phyloP scores from a whole-genome alignment of 257 asterid genomes.

The Ilex asprella region DNA sequence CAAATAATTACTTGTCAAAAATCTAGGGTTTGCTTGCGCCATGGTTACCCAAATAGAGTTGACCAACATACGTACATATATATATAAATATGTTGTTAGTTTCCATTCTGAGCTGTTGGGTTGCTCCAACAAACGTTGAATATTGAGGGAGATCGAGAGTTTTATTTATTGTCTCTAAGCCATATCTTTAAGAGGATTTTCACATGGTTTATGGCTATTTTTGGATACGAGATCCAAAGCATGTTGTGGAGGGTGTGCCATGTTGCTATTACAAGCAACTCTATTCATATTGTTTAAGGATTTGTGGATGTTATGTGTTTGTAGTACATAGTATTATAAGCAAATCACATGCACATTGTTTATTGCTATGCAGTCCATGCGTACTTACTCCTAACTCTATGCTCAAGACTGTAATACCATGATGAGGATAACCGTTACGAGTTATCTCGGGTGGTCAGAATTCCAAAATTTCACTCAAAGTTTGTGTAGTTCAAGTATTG shows the following conservation, averaged over 20 bases:
- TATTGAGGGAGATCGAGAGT: background rate
- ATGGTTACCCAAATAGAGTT: slow-evolving; percentile 23
- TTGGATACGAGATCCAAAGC: slow-evolving; percentile 17
- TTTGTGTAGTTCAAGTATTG: too few species aligned
- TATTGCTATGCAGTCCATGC: slow-evolving; percentile 33
- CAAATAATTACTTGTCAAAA: slow-evolving; percentile 19
- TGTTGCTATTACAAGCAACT: slow-evolving; percentile 35
- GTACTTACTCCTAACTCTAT: slow-evolving; percentile 2
- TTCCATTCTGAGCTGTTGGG: slow-evolving; percentile 32
- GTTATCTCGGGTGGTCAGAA: too few species aligned
- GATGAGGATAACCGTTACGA: background rate
- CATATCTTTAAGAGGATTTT: too few species aligned
- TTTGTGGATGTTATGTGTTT: background rate
- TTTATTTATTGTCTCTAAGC: background rate
- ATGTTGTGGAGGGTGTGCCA: slow-evolving; percentile 24
- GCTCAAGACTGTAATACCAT: slow-evolving; percentile 15
- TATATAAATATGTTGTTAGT: slow-evolving; percentile 11
- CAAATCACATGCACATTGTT: background rate
- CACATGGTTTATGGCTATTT: slow-evolving; percentile 10
- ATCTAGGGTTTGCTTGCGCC: slow-evolving; percentile 8
- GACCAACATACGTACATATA: slow-evolving; percentile 20
- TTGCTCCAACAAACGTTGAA: slow-evolving; percentile 37
- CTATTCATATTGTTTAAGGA: slow-evolving; percentile 15
- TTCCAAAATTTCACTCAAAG: too few species aligned
- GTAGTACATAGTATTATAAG: background rate